Conservation (phyloP, 2,329 filamentous ascomycete genomes). For the Coniochaeta sp. region DNA sequence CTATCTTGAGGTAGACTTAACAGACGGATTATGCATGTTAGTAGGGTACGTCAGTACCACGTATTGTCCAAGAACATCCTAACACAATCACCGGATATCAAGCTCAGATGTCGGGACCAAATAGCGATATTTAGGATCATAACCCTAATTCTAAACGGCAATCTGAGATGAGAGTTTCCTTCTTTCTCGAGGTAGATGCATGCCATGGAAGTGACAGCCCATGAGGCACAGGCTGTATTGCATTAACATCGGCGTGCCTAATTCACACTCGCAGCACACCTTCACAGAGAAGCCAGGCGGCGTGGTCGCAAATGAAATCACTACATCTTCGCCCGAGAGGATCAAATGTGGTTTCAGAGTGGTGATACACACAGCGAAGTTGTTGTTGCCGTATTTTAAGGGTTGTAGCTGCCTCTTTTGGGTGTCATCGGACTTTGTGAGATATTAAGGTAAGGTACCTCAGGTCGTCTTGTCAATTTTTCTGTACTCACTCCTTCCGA, state of each 20-base stretch:
- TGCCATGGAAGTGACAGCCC: too few species aligned
- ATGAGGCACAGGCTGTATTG: not conserved
- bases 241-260: not conserved
- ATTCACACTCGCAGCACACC: not conserved
- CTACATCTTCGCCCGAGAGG: not conserved
- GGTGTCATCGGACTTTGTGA: not conserved
- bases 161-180: too few species aligned
- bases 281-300: not conserved
- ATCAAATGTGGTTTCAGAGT: not conserved
- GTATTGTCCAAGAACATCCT: too few species aligned
- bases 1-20: not conserved
- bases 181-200: too few species aligned
- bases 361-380: not conserved
- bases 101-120: too few species aligned
- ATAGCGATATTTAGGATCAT: too few species aligned
- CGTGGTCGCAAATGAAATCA: not conserved
- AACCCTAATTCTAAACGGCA: too few species aligned
- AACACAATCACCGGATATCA: too few species aligned
- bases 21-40: not conserved
- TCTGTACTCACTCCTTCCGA: not conserved
- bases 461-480: not conserved
- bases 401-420: not conserved
- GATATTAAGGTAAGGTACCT: not conserved
- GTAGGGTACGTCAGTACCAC: too few species aligned
- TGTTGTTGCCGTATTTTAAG: not conserved